phyloP scores from a whole-genome alignment of 129 eudicot genomes.

The Mikania micrantha region DNA sequence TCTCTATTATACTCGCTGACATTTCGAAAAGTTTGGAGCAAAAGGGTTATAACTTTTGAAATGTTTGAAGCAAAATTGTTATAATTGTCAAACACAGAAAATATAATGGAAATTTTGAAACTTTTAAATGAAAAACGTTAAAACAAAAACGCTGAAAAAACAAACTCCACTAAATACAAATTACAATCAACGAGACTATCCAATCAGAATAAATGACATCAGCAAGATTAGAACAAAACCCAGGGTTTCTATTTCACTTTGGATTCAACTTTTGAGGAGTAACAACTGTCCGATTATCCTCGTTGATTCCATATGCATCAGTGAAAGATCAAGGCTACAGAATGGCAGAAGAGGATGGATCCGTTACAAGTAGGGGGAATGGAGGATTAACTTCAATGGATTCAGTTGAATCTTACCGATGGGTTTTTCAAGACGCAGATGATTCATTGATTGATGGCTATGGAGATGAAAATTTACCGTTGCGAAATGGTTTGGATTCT shows the following conservation, averaged over 20 bases:
- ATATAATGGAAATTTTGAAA: too few relatives aligned
- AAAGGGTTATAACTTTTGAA: too few relatives aligned
- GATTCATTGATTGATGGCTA: conserved; percentile 34
- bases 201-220: neutral
- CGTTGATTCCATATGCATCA: neutral
- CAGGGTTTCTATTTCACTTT: conserved; percentile 7
- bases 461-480: conserved; percentile 22
- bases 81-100: too few relatives aligned
- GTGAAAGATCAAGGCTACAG: neutral
- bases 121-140: too few relatives aligned
- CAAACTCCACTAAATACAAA: too few relatives aligned
- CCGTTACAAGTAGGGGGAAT: conserved; percentile 27
- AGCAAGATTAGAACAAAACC: neutral
- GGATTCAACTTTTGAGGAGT: conserved; percentile 8
- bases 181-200: neutral
- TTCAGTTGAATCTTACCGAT: conserved; percentile 46
- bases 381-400: conserved; percentile 45
- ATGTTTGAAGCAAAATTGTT: too few relatives aligned
- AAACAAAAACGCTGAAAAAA: too few relatives aligned
- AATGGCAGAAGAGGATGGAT: conserved; percentile 42
- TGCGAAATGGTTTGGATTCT: conserved; percentile 35
- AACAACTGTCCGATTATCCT: neutral
- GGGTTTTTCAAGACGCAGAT: conserved; percentile 60
- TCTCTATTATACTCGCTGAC: too few relatives aligned
- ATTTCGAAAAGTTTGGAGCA: too few relatives aligned